Conservation (phyloP, 2,329 filamentous ascomycete genomes). For the Pseudodiploospora longispora region DNA sequence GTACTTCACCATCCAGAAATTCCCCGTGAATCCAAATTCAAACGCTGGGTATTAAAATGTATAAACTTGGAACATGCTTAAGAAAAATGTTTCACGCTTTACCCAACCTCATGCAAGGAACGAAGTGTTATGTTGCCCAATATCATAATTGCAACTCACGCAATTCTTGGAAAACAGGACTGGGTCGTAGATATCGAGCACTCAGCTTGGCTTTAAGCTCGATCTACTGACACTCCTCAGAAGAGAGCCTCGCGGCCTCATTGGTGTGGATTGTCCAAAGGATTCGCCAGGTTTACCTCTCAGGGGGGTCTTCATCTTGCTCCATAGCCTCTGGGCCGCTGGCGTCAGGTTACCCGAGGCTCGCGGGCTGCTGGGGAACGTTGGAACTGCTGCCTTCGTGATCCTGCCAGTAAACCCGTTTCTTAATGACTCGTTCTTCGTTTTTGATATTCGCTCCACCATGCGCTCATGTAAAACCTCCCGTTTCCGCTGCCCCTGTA, state of each 20-base stretch:
- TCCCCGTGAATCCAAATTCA: too few relatives aligned
- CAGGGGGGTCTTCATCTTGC: constrained; percentile 45
- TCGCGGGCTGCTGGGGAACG: constrained; percentile 59
- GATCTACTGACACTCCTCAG: constrained; percentile 25
- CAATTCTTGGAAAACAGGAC: too few relatives aligned
- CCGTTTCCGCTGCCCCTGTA: constrained; percentile 64
- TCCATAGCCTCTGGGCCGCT: constrained; percentile 62
- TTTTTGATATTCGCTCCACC: constrained; percentile 72
- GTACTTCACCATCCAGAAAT: too few relatives aligned
- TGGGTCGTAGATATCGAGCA: neutral
- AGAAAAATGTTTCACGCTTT: too few relatives aligned
- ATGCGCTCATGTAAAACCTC: constrained; percentile 80
- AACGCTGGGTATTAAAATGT: too few relatives aligned
- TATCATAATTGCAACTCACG: too few relatives aligned
- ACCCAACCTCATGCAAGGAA: too few relatives aligned
- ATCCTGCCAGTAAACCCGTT: constrained; percentile 52
- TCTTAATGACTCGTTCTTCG: constrained; percentile 55
- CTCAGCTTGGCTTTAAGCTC: constrained; percentile 14
- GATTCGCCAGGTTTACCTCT: constrained; percentile 23
- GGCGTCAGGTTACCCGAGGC: constrained; percentile 57
- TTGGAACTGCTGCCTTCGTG: constrained; percentile 56
- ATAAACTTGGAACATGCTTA: too few relatives aligned
- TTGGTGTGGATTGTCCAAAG: constrained; percentile 29
- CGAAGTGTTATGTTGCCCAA: too few relatives aligned
- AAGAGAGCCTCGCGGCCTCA: constrained; percentile 30